Evolutionary conservation across 2,329 filamentous ascomycete genomes (phyloP), one percentile per base, ranked within the genome.

Genomic region (Talaromyces sp.): DNA sequence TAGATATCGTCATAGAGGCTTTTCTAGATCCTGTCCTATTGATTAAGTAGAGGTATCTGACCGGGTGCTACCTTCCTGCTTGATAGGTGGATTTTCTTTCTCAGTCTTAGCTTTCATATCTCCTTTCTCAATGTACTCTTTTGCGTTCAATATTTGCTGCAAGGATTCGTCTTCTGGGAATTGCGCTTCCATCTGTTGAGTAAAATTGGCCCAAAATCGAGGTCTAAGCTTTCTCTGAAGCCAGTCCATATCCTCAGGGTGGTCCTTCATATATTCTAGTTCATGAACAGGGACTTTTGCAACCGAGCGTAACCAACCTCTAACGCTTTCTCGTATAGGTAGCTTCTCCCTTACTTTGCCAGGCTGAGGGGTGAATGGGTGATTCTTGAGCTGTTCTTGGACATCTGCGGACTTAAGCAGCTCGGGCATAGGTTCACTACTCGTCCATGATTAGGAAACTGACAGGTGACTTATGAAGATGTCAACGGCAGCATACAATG

Each of bases 181-280:
- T 24, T 50, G 47, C 47, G 47, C 47, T 57, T 64, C 65, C 24
- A 66, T 64, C 52, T 66, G 65, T 16, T n/a, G 35, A 16, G 61
- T 27, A 16, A 64, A 63, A n/a, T 61, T 52, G 10, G n/a, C 13
- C 66, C 60, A 66, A 33, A 67, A 66, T 39, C 63, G 19, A 47
- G 66, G 63, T 22, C 62, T 66, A 3, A 66, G 35, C 19, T 67
- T 60, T 22, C 45, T 45, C n/a, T 63, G 22, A 9, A 66, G 37
- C 63, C 63, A 63, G 24, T 63, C 60, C 47, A 66, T 60, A 63
- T 67, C 63, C 45, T 64, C 60, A n/a, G 56, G 63, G 8, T 64
- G 63, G 14, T 57, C 45, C 27, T 49, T 65, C 63, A 66, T 60
- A 57, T 66, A 66, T n/a, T 63, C 60, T 6, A 66, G 50, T 9